Evolutionary conservation across 495 filamentous ascomycete genomes (phyloP), one percentile per base, ranked within the genome.

Genomic region (Tuber aestivum): DNA sequence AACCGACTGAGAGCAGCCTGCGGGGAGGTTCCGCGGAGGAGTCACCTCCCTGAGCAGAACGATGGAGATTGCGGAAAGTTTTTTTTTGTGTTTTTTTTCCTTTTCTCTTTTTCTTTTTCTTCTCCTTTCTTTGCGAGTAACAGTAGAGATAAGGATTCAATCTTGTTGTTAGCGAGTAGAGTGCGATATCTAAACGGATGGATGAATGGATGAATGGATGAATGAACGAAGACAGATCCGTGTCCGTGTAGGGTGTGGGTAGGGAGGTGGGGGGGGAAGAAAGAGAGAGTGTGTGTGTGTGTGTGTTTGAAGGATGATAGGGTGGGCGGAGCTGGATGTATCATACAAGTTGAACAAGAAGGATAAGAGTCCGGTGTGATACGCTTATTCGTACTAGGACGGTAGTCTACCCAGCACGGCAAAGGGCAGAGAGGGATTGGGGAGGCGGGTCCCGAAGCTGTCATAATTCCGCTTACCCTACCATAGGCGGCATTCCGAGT

Each of bases 1-100:
- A 65, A 35, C 7, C 56, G 56, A 65, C 56, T 65, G 56, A 71
- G 70, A 71, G 38, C 38, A 44, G 70, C 38, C 38, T 42, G 35
- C 70, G 18, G 70, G 70, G 70, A 71, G 70, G 70, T 40, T 40
- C 38, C 21, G 70, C 38, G 70, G 38, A 44, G 70, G 70, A 44
- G 56, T 65, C 56, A 65, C 56, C 56, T 35, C 56, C 56, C 18
- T 18, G 3, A 14, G 14, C 3, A 7, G 27, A 27, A 18, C 27
- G 56, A 35, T 35, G 4, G 56, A 18, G 56, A 20, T 65, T 65
- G 12, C 27, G 56, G 23, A 27, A 27, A 56, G 23, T 8, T 18
- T 56, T 27, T 56, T n/a, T 56, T 56, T n/a, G n/a, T n/a, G n/a
- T n/a, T n/a, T n/a, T n/a, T n/a, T n/a, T 9, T 50, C 7, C 1